Conservation (phyloP, 176 grass and related monocot genomes). For the Bolboschoenus planiculmis region DNA sequence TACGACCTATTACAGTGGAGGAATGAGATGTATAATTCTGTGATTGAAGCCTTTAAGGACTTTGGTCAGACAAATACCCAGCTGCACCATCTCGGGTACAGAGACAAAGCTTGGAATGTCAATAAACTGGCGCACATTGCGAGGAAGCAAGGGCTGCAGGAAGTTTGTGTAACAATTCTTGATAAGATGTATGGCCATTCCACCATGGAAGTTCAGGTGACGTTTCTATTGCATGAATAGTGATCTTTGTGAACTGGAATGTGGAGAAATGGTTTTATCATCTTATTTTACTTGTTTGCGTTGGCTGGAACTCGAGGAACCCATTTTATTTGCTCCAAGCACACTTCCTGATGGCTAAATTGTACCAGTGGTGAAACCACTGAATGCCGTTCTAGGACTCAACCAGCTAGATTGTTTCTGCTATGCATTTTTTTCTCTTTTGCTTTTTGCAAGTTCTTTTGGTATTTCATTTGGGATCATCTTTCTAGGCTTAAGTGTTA, state of each 20-base stretch:
- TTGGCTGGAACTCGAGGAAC: neutral
- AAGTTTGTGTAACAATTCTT: constrained; percentile 96
- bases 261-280: neutral
- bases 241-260: neutral
- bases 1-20: constrained; percentile 99
- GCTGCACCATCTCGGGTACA: constrained; percentile 97
- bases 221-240: constrained; percentile 13
- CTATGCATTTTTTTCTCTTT: neutral
- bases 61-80: constrained; percentile 82
- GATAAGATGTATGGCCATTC: constrained; percentile 99
- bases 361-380: neutral
- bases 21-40: constrained; percentile 99
- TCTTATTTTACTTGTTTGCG: constrained; percentile 13
- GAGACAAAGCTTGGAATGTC: constrained; percentile 98
- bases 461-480: neutral
- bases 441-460: neutral
- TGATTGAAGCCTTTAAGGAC: constrained; percentile 97
- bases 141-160: constrained; percentile 90
- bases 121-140: constrained; percentile 96
- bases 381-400: neutral
- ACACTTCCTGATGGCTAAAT: neutral
- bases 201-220: constrained; percentile 99
- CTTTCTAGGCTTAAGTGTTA: neutral
- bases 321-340: neutral
- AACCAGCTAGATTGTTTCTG: neutral